A percentile compares a stretch with the other conserved stretches of the same genome.
Evolutionary conservation across 768 basidiomycete species (phyloP).

Genomic region (Boletus speciosus): DNA sequence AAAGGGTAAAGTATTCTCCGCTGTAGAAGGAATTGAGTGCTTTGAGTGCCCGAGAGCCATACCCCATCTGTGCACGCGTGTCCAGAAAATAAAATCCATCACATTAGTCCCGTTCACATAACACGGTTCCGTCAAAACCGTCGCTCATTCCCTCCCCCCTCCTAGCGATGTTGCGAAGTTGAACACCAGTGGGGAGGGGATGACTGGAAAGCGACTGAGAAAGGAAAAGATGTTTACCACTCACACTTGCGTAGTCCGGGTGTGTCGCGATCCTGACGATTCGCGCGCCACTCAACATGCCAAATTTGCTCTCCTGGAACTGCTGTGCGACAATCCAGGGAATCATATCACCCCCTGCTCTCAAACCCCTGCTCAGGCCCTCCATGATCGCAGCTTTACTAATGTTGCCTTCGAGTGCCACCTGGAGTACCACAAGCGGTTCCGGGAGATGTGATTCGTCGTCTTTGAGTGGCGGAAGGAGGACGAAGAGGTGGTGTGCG

Average conservation of each 20-base stretch:
- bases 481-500: constrained; percentile 93
- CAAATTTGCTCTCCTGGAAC: constrained; percentile 96
- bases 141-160: not conserved
- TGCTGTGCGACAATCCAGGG: constrained; percentile 95
- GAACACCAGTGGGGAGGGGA: not conserved
- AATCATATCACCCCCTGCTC: constrained; percentile 94
- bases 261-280: constrained; percentile 93
- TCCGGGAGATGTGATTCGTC: constrained; percentile 91
- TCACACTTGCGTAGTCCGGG: constrained; percentile 88
- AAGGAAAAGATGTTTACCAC: constrained; percentile 23
- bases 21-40: constrained; percentile 88
- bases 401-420: constrained; percentile 93
- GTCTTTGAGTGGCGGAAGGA: constrained; percentile 88
- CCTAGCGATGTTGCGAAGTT: not conserved
- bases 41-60: constrained; percentile 85
- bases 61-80: constrained; percentile 74
- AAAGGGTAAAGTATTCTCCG: constrained; percentile 86
- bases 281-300: constrained; percentile 83
- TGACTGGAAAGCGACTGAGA: not conserved
- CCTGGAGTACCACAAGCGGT: constrained; percentile 92
- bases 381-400: constrained; percentile 83
- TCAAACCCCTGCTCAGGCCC: constrained; percentile 74
- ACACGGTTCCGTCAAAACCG: not conserved
- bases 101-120: constrained; percentile 1
- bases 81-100: not conserved